phyloP scores from a whole-genome alignment of 23 red algal species.

The Gracilaria gracilis region DNA sequence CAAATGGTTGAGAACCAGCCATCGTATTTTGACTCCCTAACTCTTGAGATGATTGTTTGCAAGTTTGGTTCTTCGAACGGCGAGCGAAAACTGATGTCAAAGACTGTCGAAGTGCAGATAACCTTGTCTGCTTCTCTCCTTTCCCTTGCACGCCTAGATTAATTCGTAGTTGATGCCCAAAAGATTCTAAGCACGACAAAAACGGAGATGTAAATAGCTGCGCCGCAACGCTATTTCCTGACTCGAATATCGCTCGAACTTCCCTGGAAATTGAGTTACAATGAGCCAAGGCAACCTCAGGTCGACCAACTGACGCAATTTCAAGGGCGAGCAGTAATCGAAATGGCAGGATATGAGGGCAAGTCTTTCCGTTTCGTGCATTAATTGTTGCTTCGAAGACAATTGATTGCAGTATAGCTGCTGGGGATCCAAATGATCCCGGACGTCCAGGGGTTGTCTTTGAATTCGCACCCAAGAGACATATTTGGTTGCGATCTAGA shows the following conservation, averaged over 20 bases:
- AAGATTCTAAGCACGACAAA: conserved; percentile 49
- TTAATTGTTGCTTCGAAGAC: conserved; percentile 54
- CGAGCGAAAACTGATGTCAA: conserved; percentile 39
- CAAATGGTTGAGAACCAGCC: neutral
- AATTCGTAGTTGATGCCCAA: conserved; percentile 36
- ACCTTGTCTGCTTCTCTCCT: neutral
- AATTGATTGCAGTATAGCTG: conserved; percentile 48
- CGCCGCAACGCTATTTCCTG: conserved; percentile 15
- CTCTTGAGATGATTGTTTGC: neutral
- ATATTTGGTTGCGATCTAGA: conserved; percentile 20
- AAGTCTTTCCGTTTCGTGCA: conserved; percentile 31
- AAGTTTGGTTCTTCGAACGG: neutral
- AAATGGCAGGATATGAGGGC: conserved; percentile 59
- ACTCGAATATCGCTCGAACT: conserved; percentile 60
- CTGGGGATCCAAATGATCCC: conserved; percentile 50
- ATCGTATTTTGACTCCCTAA: neutral
- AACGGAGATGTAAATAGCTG: conserved; percentile 57
- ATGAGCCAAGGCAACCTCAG: conserved; percentile 55
- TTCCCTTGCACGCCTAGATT: conserved; percentile 35
- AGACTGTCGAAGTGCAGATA: conserved; percentile 39
- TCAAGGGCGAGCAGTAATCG: conserved; percentile 40
- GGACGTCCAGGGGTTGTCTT: conserved; percentile 43
- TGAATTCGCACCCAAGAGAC: conserved; percentile 33
- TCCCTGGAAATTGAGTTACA: conserved; percentile 41
- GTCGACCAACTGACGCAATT: conserved; percentile 49